Evolutionary conservation across 2,329 filamentous ascomycete genomes (phyloP), one percentile per base, ranked within the genome.

Genomic region (Phyllosticta citribraziliensis): DNA sequence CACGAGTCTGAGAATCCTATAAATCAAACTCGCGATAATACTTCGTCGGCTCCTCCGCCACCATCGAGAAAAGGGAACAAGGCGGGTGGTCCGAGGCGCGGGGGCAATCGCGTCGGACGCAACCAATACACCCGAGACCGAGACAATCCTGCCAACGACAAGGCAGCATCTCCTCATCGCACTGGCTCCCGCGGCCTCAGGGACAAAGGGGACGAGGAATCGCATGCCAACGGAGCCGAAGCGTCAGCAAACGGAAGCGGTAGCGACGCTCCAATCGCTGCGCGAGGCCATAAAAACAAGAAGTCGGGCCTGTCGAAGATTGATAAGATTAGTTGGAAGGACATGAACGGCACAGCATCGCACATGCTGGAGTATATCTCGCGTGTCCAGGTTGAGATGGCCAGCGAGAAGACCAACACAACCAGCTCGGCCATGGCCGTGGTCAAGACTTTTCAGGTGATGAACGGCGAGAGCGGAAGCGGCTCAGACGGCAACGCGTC

Each of bases 351-450:
- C 65, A 87, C 91, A 10, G 90, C 92, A 5, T 84, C 88, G 3
- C 88, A 84, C 20, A 95, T 97, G 70, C 81, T 96, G 63, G 91
- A 94, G 67, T 97, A 93, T 70, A 96, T 97, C 65, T 87, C 88
- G 3, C 85, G 90, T 66, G 93, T 91, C 62, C 91, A 97, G 72
- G 81, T 96, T 6, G 92, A 97, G 69, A 83, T 96, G 74, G 91
- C 89, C 1, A 85, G 83, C 30, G 87, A 73, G 74, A 62, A 62
- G 52, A 62, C 61, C 12, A 50, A 47, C n/a, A 61, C 62, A 14
- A 61, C 62, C 14, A 52, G 33, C 12, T 63, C 65, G 12, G 61
- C 66, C 24, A 66, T 69, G 22, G 67, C 69, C 27, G 65, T 70
- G 47, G 68, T 72, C 0, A 69, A 70, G 59, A 56, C 63, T 8